Evolutionary conservation across 176 grass and related monocot species (phyloP).

Genomic region (Paspalum notatum): DNA sequence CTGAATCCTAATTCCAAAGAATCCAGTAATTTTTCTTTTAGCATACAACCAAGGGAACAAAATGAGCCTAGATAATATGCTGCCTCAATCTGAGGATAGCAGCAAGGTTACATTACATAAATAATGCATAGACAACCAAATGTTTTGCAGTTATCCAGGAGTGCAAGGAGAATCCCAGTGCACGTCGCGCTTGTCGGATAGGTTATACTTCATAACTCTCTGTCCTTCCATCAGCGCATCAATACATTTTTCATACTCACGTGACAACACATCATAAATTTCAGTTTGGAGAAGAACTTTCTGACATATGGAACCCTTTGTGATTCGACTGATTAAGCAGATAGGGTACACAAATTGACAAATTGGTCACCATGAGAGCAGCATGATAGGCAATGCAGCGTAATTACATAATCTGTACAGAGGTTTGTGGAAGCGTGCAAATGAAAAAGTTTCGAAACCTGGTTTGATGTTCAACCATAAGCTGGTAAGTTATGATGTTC

Average conservation of each 20-base stretch:
- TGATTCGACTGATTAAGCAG: neutral
- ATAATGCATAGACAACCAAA: neutral
- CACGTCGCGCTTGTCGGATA: neutral
- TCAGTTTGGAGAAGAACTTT: constrained; percentile 3
- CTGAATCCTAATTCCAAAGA: neutral
- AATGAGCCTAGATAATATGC: constrained; percentile 28
- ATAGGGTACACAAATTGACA: constrained; percentile 18
- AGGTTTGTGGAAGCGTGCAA: neutral
- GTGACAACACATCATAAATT: neutral
- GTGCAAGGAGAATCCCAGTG: neutral
- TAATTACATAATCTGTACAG: neutral
- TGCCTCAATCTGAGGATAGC: neutral
- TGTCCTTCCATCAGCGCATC: neutral
- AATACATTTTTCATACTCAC: constrained; percentile 23
- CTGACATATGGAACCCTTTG: neutral
- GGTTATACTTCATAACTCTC: neutral
- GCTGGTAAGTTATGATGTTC: constrained; percentile 5
- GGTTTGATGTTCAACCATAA: constrained; percentile 13
- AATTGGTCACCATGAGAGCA: constrained; percentile 2
- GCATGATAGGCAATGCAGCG: neutral
- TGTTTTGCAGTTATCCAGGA: neutral
- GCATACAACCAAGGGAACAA: neutral
- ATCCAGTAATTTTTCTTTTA: constrained; percentile 6
- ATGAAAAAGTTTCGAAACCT: constrained; percentile 4
- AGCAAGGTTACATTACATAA: constrained; percentile 33